phyloP scores from a whole-genome alignment of 1,284 basidiomycete genomes.

The Tilletia indica region DNA sequence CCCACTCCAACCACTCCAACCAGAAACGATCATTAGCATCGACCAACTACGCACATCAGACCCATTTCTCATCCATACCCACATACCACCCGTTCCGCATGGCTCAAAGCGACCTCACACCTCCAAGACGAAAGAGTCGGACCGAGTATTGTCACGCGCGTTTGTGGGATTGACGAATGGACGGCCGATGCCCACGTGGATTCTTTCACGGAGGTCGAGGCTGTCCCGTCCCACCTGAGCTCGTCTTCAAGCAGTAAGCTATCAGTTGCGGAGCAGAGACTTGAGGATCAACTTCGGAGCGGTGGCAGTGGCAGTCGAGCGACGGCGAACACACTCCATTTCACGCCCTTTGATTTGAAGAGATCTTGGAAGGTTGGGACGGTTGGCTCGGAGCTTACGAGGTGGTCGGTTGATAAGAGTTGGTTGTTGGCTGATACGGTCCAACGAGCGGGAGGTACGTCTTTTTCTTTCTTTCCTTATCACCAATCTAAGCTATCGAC shows the following conservation, averaged over 20 bases:
- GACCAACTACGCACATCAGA: background rate
- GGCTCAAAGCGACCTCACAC: background rate
- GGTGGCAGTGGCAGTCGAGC: background rate
- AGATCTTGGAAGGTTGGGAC: background rate
- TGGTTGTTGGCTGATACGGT: background rate
- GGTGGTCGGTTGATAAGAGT: slow-evolving; percentile 10
- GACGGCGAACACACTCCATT: background rate
- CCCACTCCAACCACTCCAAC: background rate
- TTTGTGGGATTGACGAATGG: slow-evolving; percentile 8
- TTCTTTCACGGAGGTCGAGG: background rate
- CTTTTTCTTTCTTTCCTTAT: background rate
- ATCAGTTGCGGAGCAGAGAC: background rate
- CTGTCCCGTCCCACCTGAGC: background rate
- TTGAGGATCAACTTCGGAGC: background rate
- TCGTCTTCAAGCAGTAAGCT: background rate
- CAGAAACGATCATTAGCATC: background rate
- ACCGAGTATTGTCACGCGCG: background rate
- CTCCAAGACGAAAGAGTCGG: background rate
- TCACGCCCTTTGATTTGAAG: background rate
- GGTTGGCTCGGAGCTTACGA: background rate
- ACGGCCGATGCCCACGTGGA: background rate
- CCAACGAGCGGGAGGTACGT: background rate
- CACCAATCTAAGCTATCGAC: background rate
- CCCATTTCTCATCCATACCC: background rate
- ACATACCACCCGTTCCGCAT: background rate